Conservation (phyloP, 331 rosid genomes). For the Quercus tomentella region DNA sequence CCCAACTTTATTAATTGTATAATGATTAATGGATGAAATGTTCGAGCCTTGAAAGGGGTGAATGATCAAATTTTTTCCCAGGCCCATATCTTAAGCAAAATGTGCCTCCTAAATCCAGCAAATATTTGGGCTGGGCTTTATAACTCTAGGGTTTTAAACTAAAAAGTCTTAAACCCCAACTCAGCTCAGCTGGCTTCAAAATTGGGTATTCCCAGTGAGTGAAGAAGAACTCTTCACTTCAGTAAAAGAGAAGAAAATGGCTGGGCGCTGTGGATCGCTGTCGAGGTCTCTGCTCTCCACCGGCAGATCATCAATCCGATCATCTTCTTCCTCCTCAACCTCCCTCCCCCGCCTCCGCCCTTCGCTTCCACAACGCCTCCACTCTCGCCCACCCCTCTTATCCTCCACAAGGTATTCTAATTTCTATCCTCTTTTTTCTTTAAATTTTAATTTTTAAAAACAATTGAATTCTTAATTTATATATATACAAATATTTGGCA, state of each 20-base stretch:
- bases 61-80: too few species aligned
- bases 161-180: conserved; percentile 8
- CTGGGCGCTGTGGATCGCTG: conserved; percentile 48
- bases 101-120: too few species aligned
- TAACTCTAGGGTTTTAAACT: conserved; percentile 6
- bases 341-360: conserved; percentile 24
- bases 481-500: background rate
- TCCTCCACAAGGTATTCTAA: conserved; percentile 13
- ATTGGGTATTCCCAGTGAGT: too few species aligned
- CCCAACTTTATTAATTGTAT: too few species aligned
- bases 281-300: conserved; percentile 45
- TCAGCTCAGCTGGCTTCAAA: background rate
- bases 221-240: background rate
- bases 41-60: too few species aligned
- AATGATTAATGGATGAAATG: too few species aligned
- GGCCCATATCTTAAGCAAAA: too few species aligned
- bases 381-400: conserved; percentile 33
- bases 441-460: too few species aligned
- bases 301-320: conserved; percentile 35
- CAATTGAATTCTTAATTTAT: background rate
- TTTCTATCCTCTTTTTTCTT: background rate
- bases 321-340: conserved; percentile 27
- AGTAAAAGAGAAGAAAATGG: conserved; percentile 20
- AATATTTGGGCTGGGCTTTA: background rate
- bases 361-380: conserved; percentile 25